Conservation (phyloP, 1,284 basidiomycete genomes). For the Mycosarcoma maydis region DNA sequence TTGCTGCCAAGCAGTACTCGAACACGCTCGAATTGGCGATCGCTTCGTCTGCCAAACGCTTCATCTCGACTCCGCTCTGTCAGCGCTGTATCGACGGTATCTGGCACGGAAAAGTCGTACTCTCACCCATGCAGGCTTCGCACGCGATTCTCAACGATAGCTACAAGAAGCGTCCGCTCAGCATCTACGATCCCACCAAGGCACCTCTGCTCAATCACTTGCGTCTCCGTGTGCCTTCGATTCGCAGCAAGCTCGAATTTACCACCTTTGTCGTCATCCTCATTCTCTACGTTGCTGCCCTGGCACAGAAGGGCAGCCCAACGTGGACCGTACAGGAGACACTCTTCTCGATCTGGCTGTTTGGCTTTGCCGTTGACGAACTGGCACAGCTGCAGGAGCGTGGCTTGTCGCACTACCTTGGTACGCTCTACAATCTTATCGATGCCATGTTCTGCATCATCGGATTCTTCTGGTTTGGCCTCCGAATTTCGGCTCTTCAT, state of each 20-base stretch:
- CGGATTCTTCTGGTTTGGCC: slow-evolving; percentile 63
- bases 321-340: slow-evolving; percentile 53
- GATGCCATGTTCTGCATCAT: slow-evolving; percentile 62
- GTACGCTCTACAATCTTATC: slow-evolving; percentile 62
- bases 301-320: slow-evolving; percentile 56
- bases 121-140: slow-evolving; percentile 43
- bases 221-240: slow-evolving; percentile 89
- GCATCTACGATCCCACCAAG: slow-evolving; percentile 91
- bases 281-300: slow-evolving; percentile 63
- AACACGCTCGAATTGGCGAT: slow-evolving; percentile 63
- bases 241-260: slow-evolving; percentile 88
- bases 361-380: slow-evolving; percentile 86
- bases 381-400: slow-evolving; percentile 93
- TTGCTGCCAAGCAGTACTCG: slow-evolving; percentile 38
- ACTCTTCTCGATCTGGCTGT: slow-evolving; percentile 51
- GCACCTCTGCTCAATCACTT: slow-evolving; percentile 93
- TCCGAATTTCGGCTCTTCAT: slow-evolving; percentile 62
- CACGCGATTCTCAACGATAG: slow-evolving; percentile 72
- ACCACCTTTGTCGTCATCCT: slow-evolving; percentile 72
- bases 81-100: slow-evolving; percentile 61
- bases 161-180: slow-evolving; percentile 89
- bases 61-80: slow-evolving; percentile 58
- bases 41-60: slow-evolving; percentile 54
- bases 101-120: slow-evolving; percentile 57
- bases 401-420: slow-evolving; percentile 78